Evolutionary conservation across 495 filamentous ascomycete genomes (phyloP), one percentile per base, ranked within the genome.

Genomic region (Collariella sp.): DNA sequence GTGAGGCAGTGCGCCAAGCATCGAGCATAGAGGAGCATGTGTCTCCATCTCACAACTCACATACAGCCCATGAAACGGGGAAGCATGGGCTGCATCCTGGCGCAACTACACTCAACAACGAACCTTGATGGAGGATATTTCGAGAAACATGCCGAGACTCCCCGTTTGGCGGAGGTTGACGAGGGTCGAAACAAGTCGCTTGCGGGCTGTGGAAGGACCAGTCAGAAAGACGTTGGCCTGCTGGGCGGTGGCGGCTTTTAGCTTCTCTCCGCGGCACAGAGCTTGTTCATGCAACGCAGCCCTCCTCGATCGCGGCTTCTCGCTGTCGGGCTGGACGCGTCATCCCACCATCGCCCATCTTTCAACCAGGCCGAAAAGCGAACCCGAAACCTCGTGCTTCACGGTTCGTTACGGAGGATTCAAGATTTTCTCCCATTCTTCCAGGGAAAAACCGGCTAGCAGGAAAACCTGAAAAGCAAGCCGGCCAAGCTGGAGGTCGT

Each of bases 1-100:
- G 16, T 31, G 20, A 34, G 46, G 39, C 36, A 43, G 42, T 23
- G 43, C 31, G 19, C 31, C 39, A 34, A 39, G 44, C 15, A 44
- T 22, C 19, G 46, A 61, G 55, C 55, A 50, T 50, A 53, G n/a
- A n/a, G n/a, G n/a, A n/a, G n/a, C n/a, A n/a, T n/a, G 52, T 62
- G 36, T 57, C 35, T 46, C 50, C 52, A 60, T 58, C 61, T 65
- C 67, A 68, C 41, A 68, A 62, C 54, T 68, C 59, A 59, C 22
- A 71, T 60, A 59, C 52, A 44, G 49, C 40, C 52, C 53, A 54
- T 43, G 49, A 58, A 19, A 19, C 38, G 24, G 49, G 38, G 16
- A 45, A 44, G 39, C n/a, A 54, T 52, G 44, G 56, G 52, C 16
- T 54, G 50, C 42, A 61, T 61, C 51, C 52, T 60, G n/a, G 39